These are phyloP conservation scores for Trichosporon ovoides DNA, from an alignment of 1,284 basidiomycete species.

Conservation along the genomic window DNA sequence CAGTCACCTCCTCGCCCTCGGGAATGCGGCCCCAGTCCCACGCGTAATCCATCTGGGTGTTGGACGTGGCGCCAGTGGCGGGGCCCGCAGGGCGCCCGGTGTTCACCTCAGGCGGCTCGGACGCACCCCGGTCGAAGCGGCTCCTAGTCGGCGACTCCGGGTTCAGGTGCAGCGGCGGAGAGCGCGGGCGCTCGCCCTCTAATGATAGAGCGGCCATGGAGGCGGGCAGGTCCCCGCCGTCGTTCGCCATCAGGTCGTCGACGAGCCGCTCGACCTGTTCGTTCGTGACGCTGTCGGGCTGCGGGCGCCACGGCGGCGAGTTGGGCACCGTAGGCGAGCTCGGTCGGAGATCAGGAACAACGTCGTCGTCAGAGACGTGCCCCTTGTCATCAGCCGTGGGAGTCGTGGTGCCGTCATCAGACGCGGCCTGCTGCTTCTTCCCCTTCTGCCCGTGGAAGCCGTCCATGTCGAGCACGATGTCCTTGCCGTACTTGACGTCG, in stretches of 20 bases:
- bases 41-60: constrained; percentile 37
- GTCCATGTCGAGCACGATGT: constrained; percentile 54
- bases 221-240: constrained; percentile 5
- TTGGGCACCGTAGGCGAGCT: background rate
- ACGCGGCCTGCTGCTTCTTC: background rate
- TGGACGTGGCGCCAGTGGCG: background rate
- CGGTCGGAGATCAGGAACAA: background rate
- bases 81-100: constrained; percentile 17
- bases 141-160: constrained; percentile 4
- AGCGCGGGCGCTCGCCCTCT: constrained; percentile 8
- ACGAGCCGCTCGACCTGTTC: constrained; percentile 15
- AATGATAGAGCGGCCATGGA: constrained; percentile 15
- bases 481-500: constrained; percentile 59
- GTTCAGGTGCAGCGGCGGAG: background rate
- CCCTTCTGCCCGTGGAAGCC: constrained; percentile 46
- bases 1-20: constrained; percentile 9
- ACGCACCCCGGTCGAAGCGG: constrained; percentile 11
- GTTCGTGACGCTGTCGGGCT: constrained; percentile 8
- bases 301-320: constrained; percentile 1
- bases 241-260: constrained; percentile 19
- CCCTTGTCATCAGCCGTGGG: background rate
- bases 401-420: too few relatives aligned
- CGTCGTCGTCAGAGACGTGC: background rate
- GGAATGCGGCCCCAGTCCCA: constrained; percentile 45
- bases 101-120: constrained; percentile 16